These are phyloP conservation scores for Nitzschia palea DNA, from an alignment of 108 stramenopile genomes.

Conservation along the genomic window DNA sequence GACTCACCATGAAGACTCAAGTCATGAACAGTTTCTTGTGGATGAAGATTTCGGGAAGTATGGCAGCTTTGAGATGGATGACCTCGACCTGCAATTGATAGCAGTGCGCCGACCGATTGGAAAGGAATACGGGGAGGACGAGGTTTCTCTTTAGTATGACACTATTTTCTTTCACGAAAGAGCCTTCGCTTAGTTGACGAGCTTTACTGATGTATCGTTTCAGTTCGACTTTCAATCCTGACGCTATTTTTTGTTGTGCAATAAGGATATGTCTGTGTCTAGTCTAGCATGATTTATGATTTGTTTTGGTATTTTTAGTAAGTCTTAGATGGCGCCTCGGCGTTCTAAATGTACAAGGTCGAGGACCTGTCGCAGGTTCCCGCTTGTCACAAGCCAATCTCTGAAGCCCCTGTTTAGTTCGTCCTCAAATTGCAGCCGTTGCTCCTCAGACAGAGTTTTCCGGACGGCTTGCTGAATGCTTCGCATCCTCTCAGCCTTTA, in stretches of 20 bases:
- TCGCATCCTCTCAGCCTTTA: slow-evolving; percentile 74
- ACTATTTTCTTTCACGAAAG: too few species aligned
- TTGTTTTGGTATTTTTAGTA: too few species aligned
- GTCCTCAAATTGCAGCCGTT: slow-evolving; percentile 68
- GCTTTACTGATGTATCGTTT: too few species aligned
- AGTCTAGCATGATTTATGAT: too few species aligned
- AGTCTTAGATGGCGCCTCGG: slow-evolving; percentile 21
- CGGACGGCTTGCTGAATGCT: slow-evolving; percentile 70
- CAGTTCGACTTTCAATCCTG: too few species aligned
- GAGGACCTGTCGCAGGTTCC: slow-evolving; percentile 90
- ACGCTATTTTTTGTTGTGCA: too few species aligned
- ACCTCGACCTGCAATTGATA: slow-evolving; percentile 37
- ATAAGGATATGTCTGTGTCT: too few species aligned
- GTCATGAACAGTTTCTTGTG: neutral
- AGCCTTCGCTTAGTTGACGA: too few species aligned
- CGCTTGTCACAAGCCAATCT: slow-evolving; percentile 91
- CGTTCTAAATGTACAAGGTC: slow-evolving; percentile 88
- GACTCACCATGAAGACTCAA: neutral
- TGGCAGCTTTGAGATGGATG: slow-evolving; percentile 23
- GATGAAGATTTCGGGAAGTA: slow-evolving; percentile 20
- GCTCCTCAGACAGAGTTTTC: slow-evolving; percentile 59
- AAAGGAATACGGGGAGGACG: slow-evolving; percentile 41
- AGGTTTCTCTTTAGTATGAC: slow-evolving; percentile 32
- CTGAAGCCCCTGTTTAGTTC: slow-evolving; percentile 81
- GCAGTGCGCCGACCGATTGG: slow-evolving; percentile 30